Base-by-base conservation (phyloP, 768 basidiomycete species). In the Podaxis rugospora region DNA sequence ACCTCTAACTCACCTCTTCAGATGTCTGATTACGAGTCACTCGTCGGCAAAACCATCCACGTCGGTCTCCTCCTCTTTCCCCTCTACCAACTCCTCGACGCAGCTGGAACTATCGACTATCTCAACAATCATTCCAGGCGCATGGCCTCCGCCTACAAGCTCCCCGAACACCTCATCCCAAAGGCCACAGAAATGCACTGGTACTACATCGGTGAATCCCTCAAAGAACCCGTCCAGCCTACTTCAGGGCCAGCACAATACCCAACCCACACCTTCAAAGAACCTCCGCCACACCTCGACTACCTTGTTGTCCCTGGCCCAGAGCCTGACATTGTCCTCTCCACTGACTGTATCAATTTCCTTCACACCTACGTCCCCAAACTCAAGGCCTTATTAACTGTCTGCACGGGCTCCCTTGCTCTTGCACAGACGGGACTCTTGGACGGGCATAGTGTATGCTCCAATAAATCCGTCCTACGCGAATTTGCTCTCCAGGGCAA, bases 251-350 rank as follows among this genome's bases (percentile, higher is more conserved):
- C 68, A 3, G 47, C 57, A 2, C 64, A 64, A 11, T 23, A 51
- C 5, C 70, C 71, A 18, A 67, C 67, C 0, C 58, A 60, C 51
- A 70, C 70, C 28, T 71, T 63, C 58, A 64, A 53, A 0, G 53
- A 52, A 14, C 64, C 66, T 25, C 70, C 70, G 1, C 52, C 46
- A 2, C 52, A 61, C 32, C 63, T 72, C 37, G 69, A 72, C 56
- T 68, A 67, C 55, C 60, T 72, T 21, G 10, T 72, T 28, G 61
- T 72, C 14, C 71, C 71, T 7, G 71, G 71, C 4, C 64, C 67
- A 4, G 57, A 66, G 36, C 69, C 69, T 1, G 32, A 21, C 9
- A 39, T 23, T 11, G 21, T 27, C 2, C 57, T 67, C 49, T 59
- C 67, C n/a, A 27, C 62, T 5, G 66, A 46, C 9, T 66, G 63